Evolutionary conservation across 495 filamentous ascomycete species (phyloP), one percentile per base, ranked within the genome.

Genomic region (Hyaloscypha finlandica): DNA sequence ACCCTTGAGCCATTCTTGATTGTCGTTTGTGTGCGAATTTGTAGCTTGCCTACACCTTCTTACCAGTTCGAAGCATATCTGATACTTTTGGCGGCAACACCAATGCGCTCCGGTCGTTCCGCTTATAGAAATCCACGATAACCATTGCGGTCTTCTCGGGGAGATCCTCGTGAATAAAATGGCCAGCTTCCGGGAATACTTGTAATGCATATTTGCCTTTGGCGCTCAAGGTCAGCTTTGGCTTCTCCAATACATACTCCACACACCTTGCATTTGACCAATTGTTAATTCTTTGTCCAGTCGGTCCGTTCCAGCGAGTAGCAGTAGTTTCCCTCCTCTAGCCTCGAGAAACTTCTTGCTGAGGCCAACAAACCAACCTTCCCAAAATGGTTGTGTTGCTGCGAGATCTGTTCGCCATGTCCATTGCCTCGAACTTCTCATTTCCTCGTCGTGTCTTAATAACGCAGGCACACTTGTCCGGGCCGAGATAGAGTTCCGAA

Each of bases 231-330:
- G 29, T 61, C 32, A 61, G 59, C 37, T n/a, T n/a, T 20, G 11
- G 11, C n/a, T 20, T n/a, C 31, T n/a, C 12, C 31, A 48, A 16
- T 59, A 59, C 8, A 31, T 3, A 12, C 6, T 42, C 33, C 6
- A 61, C 78, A 32, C 78, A 90, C 93, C 93, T 84, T 97, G 93
- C 93, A 97, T 97, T 78, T 98, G 95, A 19, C 93, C 95, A 74
- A 98, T 98, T 79, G 94, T 97, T 69, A 98, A 76, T 71, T 98
- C 95, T 72, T 91, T 96, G 75, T 98, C 95, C 58, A 99, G 77
- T 63, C 96, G 83, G 78, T 99, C 95, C 16, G 95, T 98, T 6
- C 95, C 95, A 6, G 95, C 96, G 19, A 99, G 84, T 32, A 99
- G 78, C 31, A 99, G 79, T 66, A 98, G 74, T 77, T 99, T 99